phyloP scores from a whole-genome alignment of 2,329 filamentous ascomycete genomes.

The Sporothrix inflata region DNA sequence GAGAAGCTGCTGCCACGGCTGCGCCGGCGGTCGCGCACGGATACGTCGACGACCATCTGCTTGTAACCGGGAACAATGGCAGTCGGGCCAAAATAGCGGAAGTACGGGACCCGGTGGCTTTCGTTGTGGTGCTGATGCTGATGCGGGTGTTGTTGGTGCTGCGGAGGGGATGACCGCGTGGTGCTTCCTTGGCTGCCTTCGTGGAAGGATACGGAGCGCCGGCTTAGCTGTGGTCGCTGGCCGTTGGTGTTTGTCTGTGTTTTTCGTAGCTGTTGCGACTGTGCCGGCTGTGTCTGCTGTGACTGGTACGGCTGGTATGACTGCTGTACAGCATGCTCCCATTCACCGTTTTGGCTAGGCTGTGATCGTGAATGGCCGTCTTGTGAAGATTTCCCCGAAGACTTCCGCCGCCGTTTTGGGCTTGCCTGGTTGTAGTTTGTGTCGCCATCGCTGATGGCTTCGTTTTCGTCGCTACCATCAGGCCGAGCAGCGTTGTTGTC shows the following conservation, averaged over 20 bases:
- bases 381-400: neutral
- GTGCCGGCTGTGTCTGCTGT: neutral
- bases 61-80: conserved; percentile 92
- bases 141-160: conserved; percentile 37
- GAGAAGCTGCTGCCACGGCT: conserved; percentile 63
- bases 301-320: neutral
- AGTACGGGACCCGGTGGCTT: conserved; percentile 77
- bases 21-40: conserved; percentile 67
- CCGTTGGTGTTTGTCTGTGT: neutral
- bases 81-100: conserved; percentile 87
- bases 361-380: neutral
- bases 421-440: neutral
- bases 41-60: conserved; percentile 75
- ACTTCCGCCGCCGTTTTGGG: neutral
- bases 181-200: conserved; percentile 29
- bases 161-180: neutral
- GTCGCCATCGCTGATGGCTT: neutral
- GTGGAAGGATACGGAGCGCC: conserved; percentile 24
- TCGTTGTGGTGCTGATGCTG: conserved; percentile 51
- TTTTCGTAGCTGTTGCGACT: neutral
- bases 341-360: neutral
- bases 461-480: neutral
- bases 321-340: neutral
- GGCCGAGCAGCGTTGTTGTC: neutral
- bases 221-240: neutral